Percentiles rank a stretch among this genome's conserved stretches.
Evolutionary conservation across 2,329 filamentous ascomycete genomes (phyloP).

Genomic region (Talaromyces sp.): DNA sequence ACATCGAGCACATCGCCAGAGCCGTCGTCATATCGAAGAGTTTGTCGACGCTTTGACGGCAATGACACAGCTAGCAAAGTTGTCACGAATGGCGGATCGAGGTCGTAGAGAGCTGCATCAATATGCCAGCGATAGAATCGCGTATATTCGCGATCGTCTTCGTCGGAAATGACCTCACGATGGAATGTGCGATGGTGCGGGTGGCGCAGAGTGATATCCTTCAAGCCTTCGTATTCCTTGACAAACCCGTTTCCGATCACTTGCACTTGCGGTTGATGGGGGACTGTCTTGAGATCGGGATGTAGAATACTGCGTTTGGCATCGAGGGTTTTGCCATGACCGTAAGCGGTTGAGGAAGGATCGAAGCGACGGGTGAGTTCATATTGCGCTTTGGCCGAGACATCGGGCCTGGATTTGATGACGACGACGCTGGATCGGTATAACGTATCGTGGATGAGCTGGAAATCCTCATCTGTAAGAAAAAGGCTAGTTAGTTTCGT

Average conservation of each 20-base stretch:
- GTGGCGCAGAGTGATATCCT: conserved; percentile 65
- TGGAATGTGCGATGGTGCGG: conserved; percentile 78
- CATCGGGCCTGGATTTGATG: conserved; percentile 63
- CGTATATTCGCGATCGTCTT: conserved; percentile 57
- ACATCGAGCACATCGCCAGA: conserved; percentile 64
- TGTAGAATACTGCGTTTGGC: conserved; percentile 65
- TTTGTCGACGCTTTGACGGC: conserved; percentile 63
- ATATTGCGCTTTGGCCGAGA: conserved; percentile 69
- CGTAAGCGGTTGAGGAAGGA: conserved; percentile 62
- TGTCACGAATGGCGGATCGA: conserved; percentile 71
- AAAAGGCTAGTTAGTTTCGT: background rate
- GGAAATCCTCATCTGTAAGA: conserved; percentile 59
- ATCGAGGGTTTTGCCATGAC: conserved; percentile 72
- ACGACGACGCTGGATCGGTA: conserved; percentile 68
- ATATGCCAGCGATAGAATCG: conserved; percentile 77
- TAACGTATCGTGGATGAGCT: conserved; percentile 60
- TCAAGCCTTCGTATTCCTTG: conserved; percentile 65
- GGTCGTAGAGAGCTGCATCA: conserved; percentile 70
- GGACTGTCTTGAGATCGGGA: conserved; percentile 75
- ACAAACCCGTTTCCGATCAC: conserved; percentile 75
- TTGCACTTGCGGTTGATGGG: conserved; percentile 75
- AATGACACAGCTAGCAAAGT: conserved; percentile 71
- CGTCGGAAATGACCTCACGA: conserved; percentile 58
- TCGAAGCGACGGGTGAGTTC: conserved; percentile 72
- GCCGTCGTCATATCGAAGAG: conserved; percentile 69